phyloP scores from a whole-genome alignment of 441 rosid genomes.

The Iberis amara region DNA sequence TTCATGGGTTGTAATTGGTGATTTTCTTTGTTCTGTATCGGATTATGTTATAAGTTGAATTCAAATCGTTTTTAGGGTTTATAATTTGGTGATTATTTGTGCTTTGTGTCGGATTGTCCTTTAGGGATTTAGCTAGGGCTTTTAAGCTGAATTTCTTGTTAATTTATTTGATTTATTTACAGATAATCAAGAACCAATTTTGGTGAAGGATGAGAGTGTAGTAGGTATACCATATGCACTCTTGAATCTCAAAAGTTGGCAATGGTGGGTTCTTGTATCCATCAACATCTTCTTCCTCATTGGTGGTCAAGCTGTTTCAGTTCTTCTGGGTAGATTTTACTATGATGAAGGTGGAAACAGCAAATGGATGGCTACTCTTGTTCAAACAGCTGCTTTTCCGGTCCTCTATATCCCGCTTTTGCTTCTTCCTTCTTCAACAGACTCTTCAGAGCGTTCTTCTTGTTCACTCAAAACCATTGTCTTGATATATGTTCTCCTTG shows the following conservation, averaged over 20 bases:
- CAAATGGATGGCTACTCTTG: constrained; percentile 83
- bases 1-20: background rate
- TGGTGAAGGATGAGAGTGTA: constrained; percentile 35
- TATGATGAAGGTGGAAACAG: constrained; percentile 86
- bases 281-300: constrained; percentile 63
- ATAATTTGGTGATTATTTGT: background rate
- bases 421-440: constrained; percentile 40
- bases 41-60: background rate
- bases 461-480: constrained; percentile 42
- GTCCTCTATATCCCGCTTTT: constrained; percentile 56
- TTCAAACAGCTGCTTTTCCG: constrained; percentile 81
- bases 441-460: constrained; percentile 25
- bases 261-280: constrained; percentile 72
- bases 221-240: constrained; percentile 32
- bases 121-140: too few species aligned
- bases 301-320: constrained; percentile 79
- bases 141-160: background rate
- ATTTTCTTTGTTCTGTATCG: background rate
- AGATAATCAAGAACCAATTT: constrained; percentile 47
- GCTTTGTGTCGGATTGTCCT: too few species aligned
- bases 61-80: background rate
- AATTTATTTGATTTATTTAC: background rate
- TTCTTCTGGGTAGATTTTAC: constrained; percentile 77
- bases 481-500: constrained; percentile 55
- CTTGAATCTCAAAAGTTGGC: constrained; percentile 54